Evolutionary conservation across 2,329 filamentous ascomycete genomes (phyloP).

Genomic region (Fusarium veterinarium): DNA sequence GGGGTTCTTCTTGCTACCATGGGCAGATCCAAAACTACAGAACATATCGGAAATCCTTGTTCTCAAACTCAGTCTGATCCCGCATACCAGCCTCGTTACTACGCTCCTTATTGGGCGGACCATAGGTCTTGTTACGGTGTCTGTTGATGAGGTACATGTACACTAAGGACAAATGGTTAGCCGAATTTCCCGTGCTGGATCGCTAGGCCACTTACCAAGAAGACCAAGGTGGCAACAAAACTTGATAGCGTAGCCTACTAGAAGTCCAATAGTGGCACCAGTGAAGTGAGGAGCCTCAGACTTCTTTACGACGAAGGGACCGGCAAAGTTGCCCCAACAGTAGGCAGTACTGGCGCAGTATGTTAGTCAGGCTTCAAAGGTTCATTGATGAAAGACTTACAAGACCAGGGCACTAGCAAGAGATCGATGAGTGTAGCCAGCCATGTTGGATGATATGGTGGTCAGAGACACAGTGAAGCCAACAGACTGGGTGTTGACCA

Average conservation of each 20-base stretch:
- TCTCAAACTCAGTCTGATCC: slow-evolving; percentile 22
- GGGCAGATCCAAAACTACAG: background rate
- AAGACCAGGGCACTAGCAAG: slow-evolving; percentile 4
- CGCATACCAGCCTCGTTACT: slow-evolving; percentile 23
- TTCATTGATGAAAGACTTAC: background rate
- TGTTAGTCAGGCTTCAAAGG: background rate
- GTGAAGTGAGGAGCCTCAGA: slow-evolving; percentile 5
- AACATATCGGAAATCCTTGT: slow-evolving; percentile 22
- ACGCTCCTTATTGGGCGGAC: slow-evolving; percentile 9
- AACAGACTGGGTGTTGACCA: slow-evolving; percentile 3
- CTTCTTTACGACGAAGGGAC: slow-evolving; percentile 2
- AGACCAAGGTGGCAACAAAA: slow-evolving; percentile 5
- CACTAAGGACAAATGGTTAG: background rate
- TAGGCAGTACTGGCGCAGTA: background rate
- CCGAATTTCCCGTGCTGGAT: accelerated
- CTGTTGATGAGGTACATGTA: slow-evolving; percentile 16
- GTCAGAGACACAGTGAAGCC: slow-evolving; percentile 9
- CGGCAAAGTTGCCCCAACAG: slow-evolving; percentile 11
- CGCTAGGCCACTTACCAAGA: background rate
- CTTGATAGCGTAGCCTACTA: background rate
- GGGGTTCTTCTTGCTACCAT: background rate
- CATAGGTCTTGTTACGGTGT: slow-evolving; percentile 13
- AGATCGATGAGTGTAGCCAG: slow-evolving; percentile 6
- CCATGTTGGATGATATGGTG: slow-evolving; percentile 13
- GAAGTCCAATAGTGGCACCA: background rate